These are phyloP conservation scores for Obelidium mucronatum DNA, from an alignment of 192 early-diverging fungal genomes.

Conservation along the genomic window DNA sequence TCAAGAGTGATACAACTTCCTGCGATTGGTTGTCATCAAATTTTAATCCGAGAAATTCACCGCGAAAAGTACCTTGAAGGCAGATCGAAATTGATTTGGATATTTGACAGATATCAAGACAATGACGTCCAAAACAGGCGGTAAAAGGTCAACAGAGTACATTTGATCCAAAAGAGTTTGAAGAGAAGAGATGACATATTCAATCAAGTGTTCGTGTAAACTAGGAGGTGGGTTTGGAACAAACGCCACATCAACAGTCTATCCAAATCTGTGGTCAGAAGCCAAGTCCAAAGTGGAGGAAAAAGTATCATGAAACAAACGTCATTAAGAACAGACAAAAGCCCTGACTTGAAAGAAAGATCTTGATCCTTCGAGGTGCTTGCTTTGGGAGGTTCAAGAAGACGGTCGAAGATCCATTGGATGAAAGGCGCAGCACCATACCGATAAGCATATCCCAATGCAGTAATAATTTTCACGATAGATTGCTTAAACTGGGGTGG, in stretches of 20 bases:
- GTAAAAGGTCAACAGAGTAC: slow-evolving; percentile 40
- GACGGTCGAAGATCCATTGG: slow-evolving; percentile 24
- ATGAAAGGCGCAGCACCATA: slow-evolving; percentile 22
- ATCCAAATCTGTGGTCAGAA: neutral
- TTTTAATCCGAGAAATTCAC: neutral
- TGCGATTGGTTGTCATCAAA: slow-evolving; percentile 1
- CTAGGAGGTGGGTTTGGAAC: neutral
- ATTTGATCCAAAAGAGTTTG: slow-evolving; percentile 49
- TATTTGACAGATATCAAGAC: slow-evolving; percentile 40
- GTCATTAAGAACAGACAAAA: slow-evolving; percentile 13
- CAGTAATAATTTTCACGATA: neutral
- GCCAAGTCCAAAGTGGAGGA: too few relatives aligned
- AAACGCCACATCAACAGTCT: neutral
- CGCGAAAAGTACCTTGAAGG: slow-evolving; percentile 39
- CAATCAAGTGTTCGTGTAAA: slow-evolving; percentile 22
- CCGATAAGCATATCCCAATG: slow-evolving; percentile 8
- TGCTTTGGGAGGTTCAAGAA: neutral
- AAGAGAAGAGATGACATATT: slow-evolving; percentile 31
- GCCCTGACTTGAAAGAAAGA: slow-evolving; percentile 6
- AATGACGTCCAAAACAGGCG: slow-evolving; percentile 46
- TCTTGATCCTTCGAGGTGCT: slow-evolving; percentile 6
- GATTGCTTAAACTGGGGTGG: slow-evolving; percentile 8
- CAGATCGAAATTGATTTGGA: slow-evolving; percentile 34
- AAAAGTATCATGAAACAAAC: too few relatives aligned
- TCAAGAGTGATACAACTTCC: slow-evolving; percentile 69